These are phyloP conservation scores for Anastatica hierochuntica DNA, from an alignment of 345 rosid species.

Conservation along the genomic window DNA sequence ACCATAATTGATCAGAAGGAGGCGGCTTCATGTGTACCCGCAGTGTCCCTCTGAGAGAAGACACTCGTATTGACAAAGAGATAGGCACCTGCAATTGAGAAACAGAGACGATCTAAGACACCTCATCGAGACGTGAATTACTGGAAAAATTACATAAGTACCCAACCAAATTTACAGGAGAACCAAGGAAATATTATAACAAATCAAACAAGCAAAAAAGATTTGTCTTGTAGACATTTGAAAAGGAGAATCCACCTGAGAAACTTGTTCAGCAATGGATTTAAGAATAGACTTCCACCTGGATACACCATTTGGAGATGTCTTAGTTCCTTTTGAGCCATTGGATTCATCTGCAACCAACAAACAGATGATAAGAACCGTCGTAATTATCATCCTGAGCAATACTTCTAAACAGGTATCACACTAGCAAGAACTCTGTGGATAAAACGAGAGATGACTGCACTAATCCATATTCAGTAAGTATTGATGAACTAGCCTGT, in stretches of 20 bases:
- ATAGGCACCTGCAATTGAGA: slow-evolving; percentile 61
- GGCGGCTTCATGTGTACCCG: slow-evolving; percentile 82
- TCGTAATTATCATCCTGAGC: background rate
- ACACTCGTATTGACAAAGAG: slow-evolving; percentile 67
- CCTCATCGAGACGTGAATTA: background rate
- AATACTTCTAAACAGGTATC: background rate
- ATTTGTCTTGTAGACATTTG: background rate
- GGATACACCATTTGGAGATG: slow-evolving; percentile 27
- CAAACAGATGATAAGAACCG: background rate
- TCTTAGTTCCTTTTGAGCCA: slow-evolving; percentile 18
- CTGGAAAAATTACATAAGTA: background rate
- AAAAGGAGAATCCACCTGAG: slow-evolving; percentile 16
- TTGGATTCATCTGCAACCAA: slow-evolving; percentile 17
- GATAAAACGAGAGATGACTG: slow-evolving; percentile 29
- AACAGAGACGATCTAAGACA: slow-evolving; percentile 16
- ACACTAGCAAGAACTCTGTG: background rate
- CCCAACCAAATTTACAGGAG: background rate
- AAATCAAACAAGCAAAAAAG: background rate
- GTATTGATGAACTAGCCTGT: slow-evolving; percentile 38
- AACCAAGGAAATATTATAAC: background rate
- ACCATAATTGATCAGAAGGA: slow-evolving; percentile 94
- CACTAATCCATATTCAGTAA: slow-evolving; percentile 30
- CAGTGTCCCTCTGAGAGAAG: slow-evolving; percentile 74
- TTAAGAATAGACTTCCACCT: slow-evolving; percentile 30
- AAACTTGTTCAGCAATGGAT: slow-evolving; percentile 26